phyloP scores from a whole-genome alignment of 176 grass and related monocot species.

The Carex kokanica region DNA sequence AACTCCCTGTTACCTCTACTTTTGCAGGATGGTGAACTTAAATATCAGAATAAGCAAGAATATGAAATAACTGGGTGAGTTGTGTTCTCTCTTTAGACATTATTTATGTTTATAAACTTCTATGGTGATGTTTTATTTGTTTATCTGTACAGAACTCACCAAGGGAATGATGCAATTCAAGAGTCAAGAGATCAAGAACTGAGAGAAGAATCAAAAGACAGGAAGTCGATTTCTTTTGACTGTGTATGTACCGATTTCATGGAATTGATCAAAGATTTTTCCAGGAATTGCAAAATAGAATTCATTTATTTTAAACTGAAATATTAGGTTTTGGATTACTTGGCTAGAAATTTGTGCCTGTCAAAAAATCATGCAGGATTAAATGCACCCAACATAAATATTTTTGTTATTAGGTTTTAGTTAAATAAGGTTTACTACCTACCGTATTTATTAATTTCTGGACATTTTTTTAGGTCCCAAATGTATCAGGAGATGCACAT shows the following conservation, averaged over 20 bases:
- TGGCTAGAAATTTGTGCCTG: neutral
- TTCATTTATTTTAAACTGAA: no score
- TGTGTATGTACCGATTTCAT: conserved; percentile 31
- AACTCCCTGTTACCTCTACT: neutral
- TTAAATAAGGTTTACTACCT: neutral
- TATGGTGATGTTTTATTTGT: neutral
- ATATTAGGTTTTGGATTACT: neutral
- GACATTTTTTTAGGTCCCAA: conserved; percentile 7
- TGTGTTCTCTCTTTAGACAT: neutral
- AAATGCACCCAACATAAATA: neutral
- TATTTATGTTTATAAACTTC: neutral
- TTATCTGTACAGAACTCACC: conserved; percentile 24
- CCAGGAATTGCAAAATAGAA: neutral
- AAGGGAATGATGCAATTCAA: neutral
- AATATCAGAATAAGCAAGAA: conserved; percentile 18
- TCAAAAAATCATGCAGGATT: neutral
- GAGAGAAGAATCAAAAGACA: conserved; percentile 20
- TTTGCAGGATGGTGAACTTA: conserved; percentile 22
- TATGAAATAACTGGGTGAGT: conserved; percentile 4
- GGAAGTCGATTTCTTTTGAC: conserved; percentile 23
- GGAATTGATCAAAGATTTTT: neutral
- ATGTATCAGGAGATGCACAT: neutral
- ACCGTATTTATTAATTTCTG: neutral
- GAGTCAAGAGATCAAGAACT: neutral
- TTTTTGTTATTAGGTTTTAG: neutral